Conservation (phyloP, 2,329 filamentous ascomycete species). For the Aspergillus terreus region DNA sequence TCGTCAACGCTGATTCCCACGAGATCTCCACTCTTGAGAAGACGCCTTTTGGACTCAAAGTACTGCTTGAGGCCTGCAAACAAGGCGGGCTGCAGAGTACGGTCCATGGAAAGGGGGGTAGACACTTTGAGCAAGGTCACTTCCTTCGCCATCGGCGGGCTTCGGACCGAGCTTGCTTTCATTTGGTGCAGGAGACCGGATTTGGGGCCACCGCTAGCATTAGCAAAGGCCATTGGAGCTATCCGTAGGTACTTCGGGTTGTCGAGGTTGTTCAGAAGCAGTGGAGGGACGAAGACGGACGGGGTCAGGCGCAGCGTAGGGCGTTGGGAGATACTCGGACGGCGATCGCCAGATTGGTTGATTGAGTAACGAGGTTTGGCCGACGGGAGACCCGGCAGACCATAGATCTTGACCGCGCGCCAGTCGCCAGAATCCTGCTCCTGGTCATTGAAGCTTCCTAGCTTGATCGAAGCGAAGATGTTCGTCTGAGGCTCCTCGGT, state of each 20-base stretch:
- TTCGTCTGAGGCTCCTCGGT: conserved; percentile 63
- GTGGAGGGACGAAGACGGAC: conserved; percentile 72
- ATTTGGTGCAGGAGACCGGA: conserved; percentile 53
- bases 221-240: conserved; percentile 51
- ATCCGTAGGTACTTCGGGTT: conserved; percentile 75
- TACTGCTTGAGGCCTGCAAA: conserved; percentile 83
- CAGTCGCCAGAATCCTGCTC: conserved; percentile 66
- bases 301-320: conserved; percentile 51
- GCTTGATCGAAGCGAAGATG: conserved; percentile 60
- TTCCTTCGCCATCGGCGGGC: conserved; percentile 65
- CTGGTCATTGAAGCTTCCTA: conserved; percentile 45
- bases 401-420: conserved; percentile 85
- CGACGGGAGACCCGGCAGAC: conserved; percentile 64
- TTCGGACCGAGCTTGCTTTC: conserved; percentile 42
- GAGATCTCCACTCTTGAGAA: conserved; percentile 82
- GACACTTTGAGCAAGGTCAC: conserved; percentile 85
- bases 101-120: conserved; percentile 82
- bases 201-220: conserved; percentile 47
- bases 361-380: conserved; percentile 56
- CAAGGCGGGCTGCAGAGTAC: conserved; percentile 77
- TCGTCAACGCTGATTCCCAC: conserved; percentile 88
- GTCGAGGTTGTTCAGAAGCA: conserved; percentile 81
- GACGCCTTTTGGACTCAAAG: conserved; percentile 76
- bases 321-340: conserved; percentile 53
- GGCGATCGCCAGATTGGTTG: conserved; percentile 46